Evolutionary conservation across 495 filamentous ascomycete species (phyloP), one percentile per base, ranked within the genome.

Genomic region (Aspergillus nanangensis): DNA sequence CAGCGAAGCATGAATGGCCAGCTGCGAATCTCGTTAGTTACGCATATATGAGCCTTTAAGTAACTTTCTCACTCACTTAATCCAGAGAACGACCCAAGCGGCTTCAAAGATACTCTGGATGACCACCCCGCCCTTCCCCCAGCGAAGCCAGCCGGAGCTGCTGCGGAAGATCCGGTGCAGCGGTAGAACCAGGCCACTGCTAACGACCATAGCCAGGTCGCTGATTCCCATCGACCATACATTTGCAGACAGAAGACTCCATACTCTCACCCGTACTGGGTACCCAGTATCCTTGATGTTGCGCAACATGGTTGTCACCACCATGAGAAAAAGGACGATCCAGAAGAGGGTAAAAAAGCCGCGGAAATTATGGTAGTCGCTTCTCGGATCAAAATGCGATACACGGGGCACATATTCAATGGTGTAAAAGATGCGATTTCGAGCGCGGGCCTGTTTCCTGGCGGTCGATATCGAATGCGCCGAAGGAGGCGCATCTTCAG

Each of bases 311-410:
- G 86, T 88, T 9, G 93, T 97, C 42, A 96, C 83, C 48, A 90
- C 88, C 93, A 98, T 96, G 64, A 98, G 94, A 41, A 89, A 87
- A 45, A 98, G 70, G 4, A 86, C 89, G 38, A 98, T 91, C 93
- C 93, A 98, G 68, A 97, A 98, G 33, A 98, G 77, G 34, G 90
- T 86, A 65, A 95, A 98, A 77, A 98, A 98, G 50, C 93, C 93
- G 51, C 90, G 81, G 65, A 98, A 98, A 56, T 98, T 88, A 46
- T 83, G 81, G 53, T 97, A 94, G 55, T 95, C 88, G 69, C 87
- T 92, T 40, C 79, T 77, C 11, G 89, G 89, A 65, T 98, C 93
- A 65, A 98, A 96, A 63, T 98, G 92, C 8, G 92, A 96, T 14
- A 96, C 87, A 24, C 93, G 83, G n/a, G 85, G 84, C 9, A 87